Percentiles rank a stretch among this genome's conserved stretches.
Evolutionary conservation across 2,329 filamentous ascomycete species (phyloP).

Genomic region (Ascochyta rabiei): DNA sequence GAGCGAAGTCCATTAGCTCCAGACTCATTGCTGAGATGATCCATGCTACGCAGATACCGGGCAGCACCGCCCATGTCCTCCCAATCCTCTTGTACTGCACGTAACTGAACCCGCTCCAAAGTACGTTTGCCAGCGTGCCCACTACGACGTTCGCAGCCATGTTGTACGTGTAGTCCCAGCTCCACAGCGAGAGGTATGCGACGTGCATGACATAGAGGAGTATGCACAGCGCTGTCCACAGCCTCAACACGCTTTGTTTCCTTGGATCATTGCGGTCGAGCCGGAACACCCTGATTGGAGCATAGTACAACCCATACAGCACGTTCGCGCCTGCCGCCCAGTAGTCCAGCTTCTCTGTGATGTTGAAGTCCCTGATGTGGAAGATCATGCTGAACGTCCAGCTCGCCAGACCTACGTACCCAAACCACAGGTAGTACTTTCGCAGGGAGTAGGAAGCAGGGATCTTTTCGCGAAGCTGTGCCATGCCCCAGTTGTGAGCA

Average conservation of each 20-base stretch:
- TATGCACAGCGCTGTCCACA: slow-evolving; percentile 78
- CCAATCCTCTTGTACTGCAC: slow-evolving; percentile 73
- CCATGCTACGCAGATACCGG: slow-evolving; percentile 89
- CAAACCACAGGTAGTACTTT: slow-evolving; percentile 79
- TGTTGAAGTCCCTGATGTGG: slow-evolving; percentile 82
- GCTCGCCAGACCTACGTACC: slow-evolving; percentile 78
- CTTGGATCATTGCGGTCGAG: slow-evolving; percentile 67
- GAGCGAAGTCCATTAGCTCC: slow-evolving; percentile 92
- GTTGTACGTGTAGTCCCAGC: slow-evolving; percentile 97
- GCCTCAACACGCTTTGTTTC: slow-evolving; percentile 63
- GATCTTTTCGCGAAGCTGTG: slow-evolving; percentile 71
- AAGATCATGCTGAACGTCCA: slow-evolving; percentile 93
- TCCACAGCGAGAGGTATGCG: slow-evolving; percentile 80
- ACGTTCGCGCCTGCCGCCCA: slow-evolving; percentile 90
- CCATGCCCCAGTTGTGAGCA: slow-evolving; percentile 80
- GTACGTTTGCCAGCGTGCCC: slow-evolving; percentile 77
- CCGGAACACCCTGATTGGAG: slow-evolving; percentile 80
- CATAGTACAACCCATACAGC: slow-evolving; percentile 88
- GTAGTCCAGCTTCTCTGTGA: slow-evolving; percentile 95
- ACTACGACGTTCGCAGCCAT: slow-evolving; percentile 92
- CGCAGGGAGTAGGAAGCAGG: slow-evolving; percentile 76
- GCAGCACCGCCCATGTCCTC: slow-evolving; percentile 84
- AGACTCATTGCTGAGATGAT: slow-evolving; percentile 92
- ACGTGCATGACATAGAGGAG: slow-evolving; percentile 77
- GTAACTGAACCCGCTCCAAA: slow-evolving; percentile 88